phyloP scores from a whole-genome alignment of 176 grass and related monocot genomes.

The Phragmites australis region DNA sequence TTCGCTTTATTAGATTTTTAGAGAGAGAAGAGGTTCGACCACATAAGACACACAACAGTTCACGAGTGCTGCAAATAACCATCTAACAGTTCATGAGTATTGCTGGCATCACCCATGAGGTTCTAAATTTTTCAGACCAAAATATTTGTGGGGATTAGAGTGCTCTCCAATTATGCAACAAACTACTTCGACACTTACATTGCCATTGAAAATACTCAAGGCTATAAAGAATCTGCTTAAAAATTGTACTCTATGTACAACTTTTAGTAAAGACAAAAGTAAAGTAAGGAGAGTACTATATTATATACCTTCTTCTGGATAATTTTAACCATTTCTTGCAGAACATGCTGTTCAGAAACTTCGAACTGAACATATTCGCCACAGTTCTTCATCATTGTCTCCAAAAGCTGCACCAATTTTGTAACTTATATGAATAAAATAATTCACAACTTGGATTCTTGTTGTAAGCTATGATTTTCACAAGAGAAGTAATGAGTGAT shows the following conservation, averaged over 20 bases:
- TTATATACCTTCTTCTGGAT: conserved; percentile 74
- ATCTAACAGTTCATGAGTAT: neutral
- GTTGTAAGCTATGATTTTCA: neutral
- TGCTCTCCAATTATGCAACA: neutral
- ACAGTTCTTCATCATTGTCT: conserved; percentile 95
- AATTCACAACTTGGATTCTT: neutral
- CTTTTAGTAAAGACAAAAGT: neutral
- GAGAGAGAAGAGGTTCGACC: neutral
- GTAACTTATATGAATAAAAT: conserved; percentile 21
- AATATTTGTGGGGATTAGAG: neutral
- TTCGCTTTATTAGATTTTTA: neutral
- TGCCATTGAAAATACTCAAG: neutral
- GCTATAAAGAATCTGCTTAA: neutral
- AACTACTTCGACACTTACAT: conserved; percentile 6
- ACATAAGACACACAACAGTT: neutral
- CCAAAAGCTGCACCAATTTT: conserved; percentile 67
- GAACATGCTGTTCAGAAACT: conserved; percentile 72
- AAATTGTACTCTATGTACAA: neutral
- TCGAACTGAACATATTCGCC: conserved; percentile 78
- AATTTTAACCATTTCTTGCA: conserved; percentile 93
- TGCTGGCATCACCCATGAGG: neutral
- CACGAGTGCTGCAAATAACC: neutral
- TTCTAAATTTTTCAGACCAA: neutral
- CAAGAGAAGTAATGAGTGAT: conserved; percentile 16
- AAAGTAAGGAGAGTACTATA: conserved; percentile 2